These are phyloP conservation scores for Penicillium pancosmium DNA, from an alignment of 495 filamentous ascomycete genomes.

Conservation along the genomic window DNA sequence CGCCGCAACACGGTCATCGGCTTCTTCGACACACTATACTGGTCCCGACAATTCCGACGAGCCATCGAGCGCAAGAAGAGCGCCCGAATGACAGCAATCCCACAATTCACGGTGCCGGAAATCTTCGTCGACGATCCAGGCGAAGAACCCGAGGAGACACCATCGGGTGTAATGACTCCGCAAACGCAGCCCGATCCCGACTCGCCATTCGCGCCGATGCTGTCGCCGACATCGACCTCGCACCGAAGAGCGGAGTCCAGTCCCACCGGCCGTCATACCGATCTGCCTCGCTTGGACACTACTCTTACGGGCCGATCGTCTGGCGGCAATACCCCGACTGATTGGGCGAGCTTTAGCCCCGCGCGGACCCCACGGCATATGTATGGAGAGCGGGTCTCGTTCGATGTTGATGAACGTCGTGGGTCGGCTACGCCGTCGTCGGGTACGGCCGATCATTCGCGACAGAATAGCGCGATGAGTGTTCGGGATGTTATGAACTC, in stretches of 20 bases:
- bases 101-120: conserved; percentile 84
- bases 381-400: conserved; percentile 33
- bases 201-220: conserved; percentile 30
- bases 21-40: conserved; percentile 96
- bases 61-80: conserved; percentile 66
- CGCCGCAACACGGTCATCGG: conserved; percentile 84
- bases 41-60: conserved; percentile 78
- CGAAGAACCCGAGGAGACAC: conserved; percentile 33
- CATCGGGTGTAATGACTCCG: conserved; percentile 25
- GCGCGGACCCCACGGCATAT: conserved; percentile 43
- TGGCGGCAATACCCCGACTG: conserved; percentile 37
- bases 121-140: conserved; percentile 81
- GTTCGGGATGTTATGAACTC: conserved; percentile 78
- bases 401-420: conserved; percentile 28
- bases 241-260: conserved; percentile 32
- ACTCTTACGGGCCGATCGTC: conserved; percentile 34
- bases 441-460: conserved; percentile 31
- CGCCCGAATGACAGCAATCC: conserved; percentile 73
- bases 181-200: conserved; percentile 24
- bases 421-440: conserved; percentile 10
- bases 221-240: conserved; percentile 39
- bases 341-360: conserved; percentile 50
- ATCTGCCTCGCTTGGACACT: conserved; percentile 48
- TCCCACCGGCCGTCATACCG: conserved; percentile 21
- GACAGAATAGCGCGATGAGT: conserved; percentile 67